Evolutionary conservation across 768 basidiomycete species (phyloP), one percentile per base, ranked within the genome.

Genomic region (Calocera viscosa): DNA sequence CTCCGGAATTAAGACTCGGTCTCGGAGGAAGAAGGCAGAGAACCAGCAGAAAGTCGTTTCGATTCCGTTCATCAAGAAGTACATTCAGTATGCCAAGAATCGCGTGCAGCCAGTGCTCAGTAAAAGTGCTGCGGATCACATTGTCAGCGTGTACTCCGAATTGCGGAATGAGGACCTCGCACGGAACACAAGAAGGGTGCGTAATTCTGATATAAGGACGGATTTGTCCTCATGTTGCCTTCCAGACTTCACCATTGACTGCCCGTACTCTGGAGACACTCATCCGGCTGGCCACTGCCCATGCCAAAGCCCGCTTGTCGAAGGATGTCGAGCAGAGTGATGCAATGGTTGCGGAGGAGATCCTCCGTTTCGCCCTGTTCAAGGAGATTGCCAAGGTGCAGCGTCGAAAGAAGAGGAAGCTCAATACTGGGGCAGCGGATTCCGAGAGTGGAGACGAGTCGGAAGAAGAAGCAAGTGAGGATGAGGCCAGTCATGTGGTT

Each of bases 251-350:
- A 2, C 96, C 96, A 11, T 79, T 99, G 71, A 99, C 96, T 1
- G 95, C 96, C 22, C 94, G 96, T 83, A 96, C 96, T 1, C 86
- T 99, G 68, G 96, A 99, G 77, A 99, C 96, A 0, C 83, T 99
- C 63, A 99, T 99, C 76, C 96, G 96, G 80, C 83, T 99, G 10
- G 86, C 96, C 2, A 99, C 95, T 19, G 96, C 96, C 0, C 96
- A 99, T 77, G 96, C 96, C 49, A 99, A 99, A 77, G 86, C 93
- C 17, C 87, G 95, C 22, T 82, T 99, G 10, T 94, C 94, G 8
- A 68, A 83, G 49, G 89, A 89, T 70, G 91, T 99, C 12, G 86
- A 91, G 72, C 83, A 88, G 73, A 78, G 80, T 1, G 96, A 99
- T 78, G 94, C 96, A 19, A 82, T 81, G 71, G 87, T 88, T 43